A percentile compares a stretch with the other conserved stretches of the same genome.
phyloP scores from a whole-genome alignment of 73 alveolate genomes.

The Symbiodinium pilosum region DNA sequence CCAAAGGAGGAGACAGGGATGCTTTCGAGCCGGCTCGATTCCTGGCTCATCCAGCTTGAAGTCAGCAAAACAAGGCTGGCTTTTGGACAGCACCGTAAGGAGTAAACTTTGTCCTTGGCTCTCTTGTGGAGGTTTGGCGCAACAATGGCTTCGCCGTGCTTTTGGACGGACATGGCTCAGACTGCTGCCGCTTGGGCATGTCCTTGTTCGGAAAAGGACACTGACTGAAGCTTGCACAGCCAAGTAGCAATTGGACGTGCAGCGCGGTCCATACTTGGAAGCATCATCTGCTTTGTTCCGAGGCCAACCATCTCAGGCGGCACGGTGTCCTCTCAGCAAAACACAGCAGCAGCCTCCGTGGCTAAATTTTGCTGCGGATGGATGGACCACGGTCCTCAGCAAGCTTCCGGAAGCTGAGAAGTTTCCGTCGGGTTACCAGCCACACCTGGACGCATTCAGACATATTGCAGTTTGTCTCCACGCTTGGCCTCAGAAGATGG shows the following conservation, averaged over 20 bases:
- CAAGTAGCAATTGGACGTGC: too few species aligned
- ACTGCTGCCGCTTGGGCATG: constrained; percentile 34
- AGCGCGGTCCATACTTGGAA: not conserved
- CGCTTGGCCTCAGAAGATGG: too few species aligned
- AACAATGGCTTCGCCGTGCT: not conserved
- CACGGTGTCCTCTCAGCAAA: not conserved
- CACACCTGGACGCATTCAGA: not conserved
- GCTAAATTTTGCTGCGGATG: too few species aligned
- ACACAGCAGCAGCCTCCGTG: too few species aligned
- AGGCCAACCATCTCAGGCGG: constrained; percentile 78
- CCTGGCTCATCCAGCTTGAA: not conserved
- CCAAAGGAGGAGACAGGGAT: not conserved
- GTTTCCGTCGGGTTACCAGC: constrained; percentile 14
- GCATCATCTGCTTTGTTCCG: not conserved
- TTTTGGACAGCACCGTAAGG: not conserved
- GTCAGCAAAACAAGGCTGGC: not conserved
- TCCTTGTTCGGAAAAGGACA: too few species aligned
- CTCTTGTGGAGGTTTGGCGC: constrained; percentile 61
- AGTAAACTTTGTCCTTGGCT: constrained; percentile 12
- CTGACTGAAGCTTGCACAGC: too few species aligned
- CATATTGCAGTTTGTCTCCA: too few species aligned
- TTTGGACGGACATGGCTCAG: constrained; percentile 41
- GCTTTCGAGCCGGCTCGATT: not conserved
- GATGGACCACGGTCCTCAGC: not conserved
- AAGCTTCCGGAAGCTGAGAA: constrained; percentile 49